Conservation (phyloP, 352 stramenopile genomes). For the Globisporangium okanoganense region DNA sequence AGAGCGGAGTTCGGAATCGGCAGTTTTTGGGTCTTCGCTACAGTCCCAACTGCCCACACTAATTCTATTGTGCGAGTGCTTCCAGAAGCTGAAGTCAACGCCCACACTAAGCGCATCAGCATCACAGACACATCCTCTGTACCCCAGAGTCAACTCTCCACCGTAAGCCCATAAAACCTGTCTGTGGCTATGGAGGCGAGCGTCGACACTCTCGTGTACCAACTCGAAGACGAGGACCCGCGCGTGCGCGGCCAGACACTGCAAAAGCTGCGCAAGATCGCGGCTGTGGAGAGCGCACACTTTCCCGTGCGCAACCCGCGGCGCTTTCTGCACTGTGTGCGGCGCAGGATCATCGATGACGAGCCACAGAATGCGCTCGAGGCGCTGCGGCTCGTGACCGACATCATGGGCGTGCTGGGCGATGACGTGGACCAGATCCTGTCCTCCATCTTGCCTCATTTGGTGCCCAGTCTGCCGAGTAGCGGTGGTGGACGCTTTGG, state of each 20-base stretch:
- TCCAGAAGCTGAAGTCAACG: background rate
- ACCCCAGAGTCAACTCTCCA: background rate
- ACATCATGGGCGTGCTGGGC: slow-evolving; percentile 62
- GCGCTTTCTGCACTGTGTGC: slow-evolving; percentile 69
- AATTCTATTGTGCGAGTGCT: background rate
- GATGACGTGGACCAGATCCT: slow-evolving; percentile 66
- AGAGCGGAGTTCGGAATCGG: background rate
- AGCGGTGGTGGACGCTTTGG: background rate
- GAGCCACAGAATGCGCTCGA: slow-evolving; percentile 37
- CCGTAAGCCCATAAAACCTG: background rate
- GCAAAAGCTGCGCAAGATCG: slow-evolving; percentile 62
- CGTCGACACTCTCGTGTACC: slow-evolving; percentile 73
- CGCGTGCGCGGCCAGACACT: slow-evolving; percentile 47
- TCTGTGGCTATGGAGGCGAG: slow-evolving; percentile 32
- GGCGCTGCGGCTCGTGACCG: slow-evolving; percentile 52
- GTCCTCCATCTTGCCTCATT: slow-evolving; percentile 60
- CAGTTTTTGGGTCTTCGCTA: background rate
- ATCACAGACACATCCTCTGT: background rate
- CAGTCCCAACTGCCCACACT: background rate
- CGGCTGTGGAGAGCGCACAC: slow-evolving; percentile 51
- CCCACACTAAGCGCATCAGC: background rate
- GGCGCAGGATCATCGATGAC: slow-evolving; percentile 46
- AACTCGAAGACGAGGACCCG: slow-evolving; percentile 72
- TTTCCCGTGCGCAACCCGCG: slow-evolving; percentile 71
- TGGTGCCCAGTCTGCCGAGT: slow-evolving; percentile 40